Evolutionary conservation across 2,329 filamentous ascomycete genomes (phyloP).

Genomic region (Penicillium olsonii): DNA sequence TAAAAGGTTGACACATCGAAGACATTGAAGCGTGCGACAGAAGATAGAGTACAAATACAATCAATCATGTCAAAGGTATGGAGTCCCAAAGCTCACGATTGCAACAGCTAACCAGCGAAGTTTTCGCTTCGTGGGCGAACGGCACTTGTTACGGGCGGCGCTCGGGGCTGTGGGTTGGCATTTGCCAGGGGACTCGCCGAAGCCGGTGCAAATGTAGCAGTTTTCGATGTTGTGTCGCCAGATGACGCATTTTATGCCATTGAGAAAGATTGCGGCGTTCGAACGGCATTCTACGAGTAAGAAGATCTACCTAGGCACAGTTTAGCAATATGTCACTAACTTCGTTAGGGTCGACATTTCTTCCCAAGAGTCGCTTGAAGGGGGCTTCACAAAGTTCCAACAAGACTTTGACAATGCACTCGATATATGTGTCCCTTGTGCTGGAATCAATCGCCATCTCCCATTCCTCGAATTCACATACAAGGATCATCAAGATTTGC

Average conservation of each 20-base stretch:
- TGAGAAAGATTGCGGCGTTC: conserved; percentile 44
- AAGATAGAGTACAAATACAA: background rate
- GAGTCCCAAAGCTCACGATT: background rate
- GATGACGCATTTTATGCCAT: conserved; percentile 43
- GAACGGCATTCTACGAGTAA: conserved; percentile 43
- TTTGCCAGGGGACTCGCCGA: conserved; percentile 50
- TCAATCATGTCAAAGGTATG: conserved; percentile 28
- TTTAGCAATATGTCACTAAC: conserved; percentile 1
- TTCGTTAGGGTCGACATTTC: conserved; percentile 43
- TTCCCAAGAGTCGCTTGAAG: conserved; percentile 31
- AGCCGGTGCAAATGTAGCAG: conserved; percentile 48
- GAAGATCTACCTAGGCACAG: background rate
- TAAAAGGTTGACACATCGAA: conserved; percentile 7
- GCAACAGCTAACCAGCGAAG: conserved; percentile 28
- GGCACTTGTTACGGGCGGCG: conserved; percentile 51
- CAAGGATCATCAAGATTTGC: conserved; percentile 45
- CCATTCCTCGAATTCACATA: conserved; percentile 49
- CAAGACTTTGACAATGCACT: conserved; percentile 39
- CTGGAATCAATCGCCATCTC: conserved; percentile 49
- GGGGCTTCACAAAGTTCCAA: conserved; percentile 37
- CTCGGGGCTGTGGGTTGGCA: conserved; percentile 48
- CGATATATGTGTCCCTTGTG: conserved; percentile 49
- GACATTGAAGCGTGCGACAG: background rate
- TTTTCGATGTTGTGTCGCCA: conserved; percentile 50
- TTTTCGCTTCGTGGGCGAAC: conserved; percentile 54